Conservation (phyloP, 768 basidiomycete genomes). For the Termitomyces sp. region DNA sequence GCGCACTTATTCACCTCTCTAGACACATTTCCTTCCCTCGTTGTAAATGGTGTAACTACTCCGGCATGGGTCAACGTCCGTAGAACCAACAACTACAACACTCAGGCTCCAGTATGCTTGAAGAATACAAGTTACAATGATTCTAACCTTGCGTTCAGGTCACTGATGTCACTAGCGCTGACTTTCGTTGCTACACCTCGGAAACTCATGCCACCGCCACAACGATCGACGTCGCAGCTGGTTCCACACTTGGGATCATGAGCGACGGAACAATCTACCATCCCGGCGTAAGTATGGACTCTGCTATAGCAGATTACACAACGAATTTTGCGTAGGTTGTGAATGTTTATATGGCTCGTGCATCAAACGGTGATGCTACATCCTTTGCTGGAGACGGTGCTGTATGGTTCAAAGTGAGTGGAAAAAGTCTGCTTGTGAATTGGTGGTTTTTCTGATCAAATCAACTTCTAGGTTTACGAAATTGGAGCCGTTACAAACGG, state of each 20-base stretch:
- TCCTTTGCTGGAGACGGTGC: constrained; percentile 37
- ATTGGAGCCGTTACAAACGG: constrained; percentile 42
- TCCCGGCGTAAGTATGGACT: constrained; percentile 32
- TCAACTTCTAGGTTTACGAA: constrained; percentile 28
- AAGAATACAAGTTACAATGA: background rate
- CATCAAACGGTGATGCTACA: constrained; percentile 29
- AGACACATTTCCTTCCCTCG: constrained; percentile 44
- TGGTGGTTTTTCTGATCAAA: background rate
- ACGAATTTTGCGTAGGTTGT: constrained; percentile 4
- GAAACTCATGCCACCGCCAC: constrained; percentile 32
- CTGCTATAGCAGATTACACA: background rate
- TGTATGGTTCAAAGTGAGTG: constrained; percentile 40
- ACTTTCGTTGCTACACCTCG: constrained; percentile 45
- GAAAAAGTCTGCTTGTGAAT: background rate
- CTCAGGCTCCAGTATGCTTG: constrained; percentile 27
- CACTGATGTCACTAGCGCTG: constrained; percentile 40
- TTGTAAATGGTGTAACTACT: constrained; percentile 32
- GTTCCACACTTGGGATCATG: constrained; percentile 36
- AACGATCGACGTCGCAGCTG: constrained; percentile 41
- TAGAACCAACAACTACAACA: constrained; percentile 42
- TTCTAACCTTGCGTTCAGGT: constrained; percentile 19
- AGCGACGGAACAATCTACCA: constrained; percentile 41
- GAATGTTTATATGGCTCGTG: constrained; percentile 41
- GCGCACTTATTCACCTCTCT: background rate
- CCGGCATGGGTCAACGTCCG: constrained; percentile 38